phyloP scores from a whole-genome alignment of 352 stramenopile species.

The Globisporangium okanoganense region DNA sequence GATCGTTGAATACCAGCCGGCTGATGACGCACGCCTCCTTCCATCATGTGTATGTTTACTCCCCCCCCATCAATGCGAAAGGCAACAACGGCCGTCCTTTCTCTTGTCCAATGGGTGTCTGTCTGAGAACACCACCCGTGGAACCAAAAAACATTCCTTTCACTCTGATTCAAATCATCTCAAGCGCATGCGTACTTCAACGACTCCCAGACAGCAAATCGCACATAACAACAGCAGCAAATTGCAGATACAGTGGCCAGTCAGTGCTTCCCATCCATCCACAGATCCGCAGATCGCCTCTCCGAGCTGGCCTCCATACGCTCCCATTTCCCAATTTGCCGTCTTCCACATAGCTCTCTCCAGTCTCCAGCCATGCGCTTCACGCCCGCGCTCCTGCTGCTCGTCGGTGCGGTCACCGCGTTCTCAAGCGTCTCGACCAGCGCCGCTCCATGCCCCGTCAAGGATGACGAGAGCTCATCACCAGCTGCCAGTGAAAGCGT shows the following conservation, averaged over 20 bases:
- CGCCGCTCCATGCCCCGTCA: neutral
- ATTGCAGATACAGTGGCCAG: too few species aligned
- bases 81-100: neutral
- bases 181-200: too few species aligned
- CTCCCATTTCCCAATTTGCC: neutral
- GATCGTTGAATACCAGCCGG: too few species aligned
- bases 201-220: too few species aligned
- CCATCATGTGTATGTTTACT: too few species aligned
- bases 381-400: neutral
- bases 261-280: too few species aligned
- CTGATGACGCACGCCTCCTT: too few species aligned
- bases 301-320: too few species aligned
- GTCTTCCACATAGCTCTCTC: neutral
- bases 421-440: neutral
- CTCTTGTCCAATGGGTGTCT: neutral
- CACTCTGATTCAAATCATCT: neutral
- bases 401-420: neutral
- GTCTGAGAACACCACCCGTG: neutral
- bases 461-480: too few species aligned
- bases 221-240: too few species aligned
- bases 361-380: neutral
- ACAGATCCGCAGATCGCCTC: too few species aligned
- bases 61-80: too few species aligned
- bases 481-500: conserved; percentile 4
- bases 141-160: neutral